Conservation (phyloP, 1,284 basidiomycete species). For the Acaromyces ingoldii region DNA sequence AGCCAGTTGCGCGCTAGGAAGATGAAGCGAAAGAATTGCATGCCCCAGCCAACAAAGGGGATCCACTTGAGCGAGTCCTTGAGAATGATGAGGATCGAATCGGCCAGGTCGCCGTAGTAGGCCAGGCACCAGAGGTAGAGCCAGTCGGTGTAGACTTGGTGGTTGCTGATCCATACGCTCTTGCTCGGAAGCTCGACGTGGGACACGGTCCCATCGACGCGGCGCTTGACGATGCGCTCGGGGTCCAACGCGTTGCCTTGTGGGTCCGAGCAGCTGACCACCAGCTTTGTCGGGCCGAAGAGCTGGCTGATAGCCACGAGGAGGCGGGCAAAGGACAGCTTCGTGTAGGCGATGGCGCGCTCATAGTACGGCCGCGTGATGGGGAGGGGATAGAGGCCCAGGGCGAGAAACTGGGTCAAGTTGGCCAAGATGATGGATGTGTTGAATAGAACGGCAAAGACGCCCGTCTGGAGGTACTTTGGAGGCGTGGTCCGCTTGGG, state of each 20-base stretch:
- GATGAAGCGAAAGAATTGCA: constrained; percentile 46
- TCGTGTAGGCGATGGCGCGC: constrained; percentile 26
- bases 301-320: constrained; percentile 36
- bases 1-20: constrained; percentile 38
- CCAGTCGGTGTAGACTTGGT: constrained; percentile 46
- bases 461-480: constrained; percentile 19
- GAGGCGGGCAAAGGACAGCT: constrained; percentile 21
- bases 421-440: constrained; percentile 26
- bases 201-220: constrained; percentile 19
- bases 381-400: constrained; percentile 23
- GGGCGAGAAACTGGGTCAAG: constrained; percentile 25
- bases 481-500: constrained; percentile 11
- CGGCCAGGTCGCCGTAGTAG: constrained; percentile 34
- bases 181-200: constrained; percentile 25
- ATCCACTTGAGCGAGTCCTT: constrained; percentile 38
- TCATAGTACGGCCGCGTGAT: constrained; percentile 19
- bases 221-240: constrained; percentile 20
- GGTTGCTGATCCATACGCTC: constrained; percentile 36
- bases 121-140: constrained; percentile 43
- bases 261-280: constrained; percentile 31
- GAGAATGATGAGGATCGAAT: constrained; percentile 36
- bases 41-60: constrained; percentile 39
- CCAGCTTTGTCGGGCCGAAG: constrained; percentile 36
- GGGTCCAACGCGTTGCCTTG: constrained; percentile 30
- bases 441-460: constrained; percentile 35